A percentile compares a stretch with the other conserved stretches of the same genome.
phyloP scores from a whole-genome alignment of 805 yeast species.

The Lipomyces mesembrius region DNA sequence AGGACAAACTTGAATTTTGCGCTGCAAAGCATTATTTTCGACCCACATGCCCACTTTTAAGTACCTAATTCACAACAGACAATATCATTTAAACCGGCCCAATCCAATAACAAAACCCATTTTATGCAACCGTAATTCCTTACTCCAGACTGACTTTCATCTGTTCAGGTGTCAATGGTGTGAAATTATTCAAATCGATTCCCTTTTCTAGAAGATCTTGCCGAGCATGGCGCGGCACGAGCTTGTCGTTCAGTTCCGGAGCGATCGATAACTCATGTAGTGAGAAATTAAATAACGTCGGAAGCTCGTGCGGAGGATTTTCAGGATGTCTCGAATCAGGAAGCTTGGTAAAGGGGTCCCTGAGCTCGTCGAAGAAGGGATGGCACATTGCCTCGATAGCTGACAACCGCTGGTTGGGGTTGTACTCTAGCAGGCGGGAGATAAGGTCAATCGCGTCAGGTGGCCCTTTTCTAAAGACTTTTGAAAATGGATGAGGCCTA shows the following conservation, averaged over 20 bases:
- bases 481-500: conserved; percentile 58
- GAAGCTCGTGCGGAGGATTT: conserved; percentile 74
- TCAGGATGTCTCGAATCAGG: conserved; percentile 61
- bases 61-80: conserved; percentile 3
- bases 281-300: conserved; percentile 78
- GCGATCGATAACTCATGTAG: conserved; percentile 56
- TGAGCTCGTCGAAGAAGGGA: conserved; percentile 85
- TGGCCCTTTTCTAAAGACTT: conserved; percentile 76
- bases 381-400: conserved; percentile 86
- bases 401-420: conserved; percentile 80
- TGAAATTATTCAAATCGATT: conserved; percentile 61
- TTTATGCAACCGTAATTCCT: conserved; percentile 3
- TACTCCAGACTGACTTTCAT: conserved; percentile 34
- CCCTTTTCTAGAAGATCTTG: conserved; percentile 51
- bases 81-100: background rate
- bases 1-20: conserved; percentile 4
- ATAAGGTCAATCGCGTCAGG: conserved; percentile 85
- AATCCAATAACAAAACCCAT: conserved; percentile 4
- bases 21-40: conserved; percentile 2
- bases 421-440: conserved; percentile 81
- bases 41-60: background rate
- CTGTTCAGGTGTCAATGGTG: conserved; percentile 51
- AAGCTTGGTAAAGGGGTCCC: conserved; percentile 53
- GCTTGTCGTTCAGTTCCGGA: conserved; percentile 49
- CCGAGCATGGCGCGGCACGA: conserved; percentile 49